Conservation (phyloP, 495 filamentous ascomycete genomes). For the Podospora anserina region DNA sequence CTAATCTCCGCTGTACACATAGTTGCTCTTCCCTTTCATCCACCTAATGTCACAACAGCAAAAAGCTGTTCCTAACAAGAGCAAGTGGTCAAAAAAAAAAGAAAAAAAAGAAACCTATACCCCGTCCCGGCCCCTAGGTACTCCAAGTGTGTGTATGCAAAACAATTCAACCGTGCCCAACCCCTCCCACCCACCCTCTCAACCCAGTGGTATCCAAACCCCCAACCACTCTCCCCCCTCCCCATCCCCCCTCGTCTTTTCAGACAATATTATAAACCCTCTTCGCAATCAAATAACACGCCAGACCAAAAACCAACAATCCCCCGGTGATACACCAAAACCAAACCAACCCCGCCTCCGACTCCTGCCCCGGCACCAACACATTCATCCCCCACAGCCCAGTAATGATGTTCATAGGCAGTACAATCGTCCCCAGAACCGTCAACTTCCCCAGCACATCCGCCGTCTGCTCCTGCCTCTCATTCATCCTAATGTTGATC, state of each 20-base stretch:
- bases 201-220: neutral
- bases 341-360: conserved; percentile 53
- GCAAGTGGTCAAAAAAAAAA: no score
- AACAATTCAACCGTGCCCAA: no score
- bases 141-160: no score
- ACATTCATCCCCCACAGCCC: conserved; percentile 99
- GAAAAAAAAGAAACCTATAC: neutral
- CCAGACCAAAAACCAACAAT: conserved; percentile 71
- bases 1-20: neutral
- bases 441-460: conserved; percentile 93
- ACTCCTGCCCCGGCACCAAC: conserved; percentile 83
- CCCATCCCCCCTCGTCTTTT: neutral
- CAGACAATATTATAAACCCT: conserved; percentile 57
- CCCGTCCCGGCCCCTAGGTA: no score
- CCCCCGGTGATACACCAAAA: conserved; percentile 67
- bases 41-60: neutral
- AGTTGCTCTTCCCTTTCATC: neutral
- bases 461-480: conserved; percentile 92
- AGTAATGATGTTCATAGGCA: conserved; percentile 98
- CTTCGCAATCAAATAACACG: conserved; percentile 80
- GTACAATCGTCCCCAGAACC: conserved; percentile 91
- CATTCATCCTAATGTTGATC: conserved; percentile 94
- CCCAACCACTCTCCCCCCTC: neutral
- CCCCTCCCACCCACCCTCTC: neutral
- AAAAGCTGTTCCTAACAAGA: no score